Conservation (phyloP, 805 yeast species). For the Ogataea methanolica region DNA sequence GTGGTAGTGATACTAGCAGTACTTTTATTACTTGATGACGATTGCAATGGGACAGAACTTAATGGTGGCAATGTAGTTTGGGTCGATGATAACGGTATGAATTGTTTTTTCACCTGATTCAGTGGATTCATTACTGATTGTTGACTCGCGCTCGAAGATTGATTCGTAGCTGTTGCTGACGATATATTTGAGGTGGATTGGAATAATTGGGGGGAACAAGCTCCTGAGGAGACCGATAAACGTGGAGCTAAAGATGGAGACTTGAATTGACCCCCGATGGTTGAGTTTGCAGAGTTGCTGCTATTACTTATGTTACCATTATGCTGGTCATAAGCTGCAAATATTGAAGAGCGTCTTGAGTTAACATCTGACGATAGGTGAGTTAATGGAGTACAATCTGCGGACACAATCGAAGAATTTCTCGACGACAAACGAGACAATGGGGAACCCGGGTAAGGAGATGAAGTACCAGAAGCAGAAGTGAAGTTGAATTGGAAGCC, state of each 20-base stretch:
- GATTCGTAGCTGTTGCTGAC: conserved; percentile 4
- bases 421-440: conserved; percentile 28
- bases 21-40: background rate
- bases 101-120: too few relatives aligned
- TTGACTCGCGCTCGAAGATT: background rate
- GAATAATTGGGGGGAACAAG: conserved; percentile 20
- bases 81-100: background rate
- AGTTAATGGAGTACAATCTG: conserved; percentile 27
- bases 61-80: conserved; percentile 2
- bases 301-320: background rate
- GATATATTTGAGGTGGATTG: conserved; percentile 6
- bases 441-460: conserved; percentile 27
- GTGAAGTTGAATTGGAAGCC: conserved; percentile 7
- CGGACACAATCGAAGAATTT: conserved; percentile 28
- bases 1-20: background rate
- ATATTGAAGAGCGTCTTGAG: conserved; percentile 27
- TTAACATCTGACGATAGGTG: conserved; percentile 17
- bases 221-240: conserved; percentile 19
- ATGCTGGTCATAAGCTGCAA: conserved; percentile 10
- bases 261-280: conserved; percentile 9
- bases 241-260: conserved; percentile 22
- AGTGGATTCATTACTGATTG: too few relatives aligned
- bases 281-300: background rate
- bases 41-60: background rate
- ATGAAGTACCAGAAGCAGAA: conserved; percentile 11